Evolutionary conservation across 2,329 filamentous ascomycete species (phyloP), one percentile per base, ranked within the genome.

Genomic region (Claviceps fusiformis): DNA sequence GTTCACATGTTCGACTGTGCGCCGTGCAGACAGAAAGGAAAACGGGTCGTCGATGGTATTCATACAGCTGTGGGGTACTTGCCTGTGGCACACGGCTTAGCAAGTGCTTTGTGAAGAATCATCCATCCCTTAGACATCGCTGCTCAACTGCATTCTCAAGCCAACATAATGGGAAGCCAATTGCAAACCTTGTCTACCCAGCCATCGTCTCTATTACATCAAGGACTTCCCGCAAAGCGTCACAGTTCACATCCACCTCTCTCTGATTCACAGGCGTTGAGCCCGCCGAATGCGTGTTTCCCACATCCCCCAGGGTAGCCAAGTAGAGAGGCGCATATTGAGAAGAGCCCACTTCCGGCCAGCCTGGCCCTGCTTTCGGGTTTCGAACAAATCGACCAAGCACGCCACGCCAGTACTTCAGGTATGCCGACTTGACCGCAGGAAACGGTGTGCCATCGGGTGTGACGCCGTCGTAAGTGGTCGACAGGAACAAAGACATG

Each of bases 301-400:
- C 54, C 24, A 60, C 31, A 41, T 62, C 62, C 5, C 64, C 64
- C 29, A 66, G 49, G 15, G 55, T 54, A 7, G 55, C 61, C 15
- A 62, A 52, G 45, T 65, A 63, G 10, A 57, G 58, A 5, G 61
- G 59, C n/a, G 44, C 45, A 39, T 56, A 62, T 47, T 49, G 17
- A 13, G 62, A 63, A 19, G 19, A 19, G 0, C 61, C 62, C 3
- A 66, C 60, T 2, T 47, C 57, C 17, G 58, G 57, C 64, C 64
- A 68, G 0, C 64, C 61, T 2, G 62, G 62, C 0, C 65, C 62
- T 2, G 35, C 58, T 13, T n/a, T 13, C 0, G 62, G 63, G 44
- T 62, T 61, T 43, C 61, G 60, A 2, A 62, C 58, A 37, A 68
- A 65, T 8, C 45, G 48, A 5, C 60, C 64, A 13, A 64, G 59